Base-by-base conservation (phyloP, 2,329 filamentous ascomycete genomes). In the Endocalyx cinctus region DNA sequence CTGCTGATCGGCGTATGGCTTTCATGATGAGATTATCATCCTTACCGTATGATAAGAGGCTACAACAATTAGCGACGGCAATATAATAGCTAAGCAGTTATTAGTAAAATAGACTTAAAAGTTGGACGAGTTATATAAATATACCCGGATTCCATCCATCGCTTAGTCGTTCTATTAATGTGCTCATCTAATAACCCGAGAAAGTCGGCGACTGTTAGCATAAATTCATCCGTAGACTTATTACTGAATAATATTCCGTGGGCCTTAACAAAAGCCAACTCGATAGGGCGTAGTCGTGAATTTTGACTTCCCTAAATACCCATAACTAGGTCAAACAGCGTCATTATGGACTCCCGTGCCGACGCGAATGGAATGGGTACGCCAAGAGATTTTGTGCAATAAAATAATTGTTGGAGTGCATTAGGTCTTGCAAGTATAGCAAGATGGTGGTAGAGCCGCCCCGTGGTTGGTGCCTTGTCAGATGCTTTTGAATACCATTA, bases 401-500 rank as follows among this genome's bases (percentile, higher is more conserved):
- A 85, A 47, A 77, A 87, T 0, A 89, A 58, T 51, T 90, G 84
- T 35, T 82, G 77, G 0, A 87, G 58, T 1, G 74, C 73, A 38
- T 85, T 80, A 0, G 83, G 82, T 0, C 83, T 63, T 0, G 85
- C 82, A 0, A 90, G 57, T 17, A 90, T 89, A 0, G 88, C 90
- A 0, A 96, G 65, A 50, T 96, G 88, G 46, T 97, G 88, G 38
- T 95, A 92, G 0, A 97, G 67, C 0, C 89, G 70, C 0, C 90
- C 90, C 0, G 84, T 79, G 0, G 73, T 74, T 0, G 89, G 87
- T 0, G 78, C 77, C 17, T 80, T 81, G 45, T 94, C 84, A 0
- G 85, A 84, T 0, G 87, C 86, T 46, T 84, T 84, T 3, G 75
- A 80, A 45, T 94, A 96, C 92, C 90, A 97, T 26, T 82, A 79